These are phyloP conservation scores for Rubroboletus satanas DNA, from an alignment of 768 basidiomycete genomes.

Conservation along the genomic window DNA sequence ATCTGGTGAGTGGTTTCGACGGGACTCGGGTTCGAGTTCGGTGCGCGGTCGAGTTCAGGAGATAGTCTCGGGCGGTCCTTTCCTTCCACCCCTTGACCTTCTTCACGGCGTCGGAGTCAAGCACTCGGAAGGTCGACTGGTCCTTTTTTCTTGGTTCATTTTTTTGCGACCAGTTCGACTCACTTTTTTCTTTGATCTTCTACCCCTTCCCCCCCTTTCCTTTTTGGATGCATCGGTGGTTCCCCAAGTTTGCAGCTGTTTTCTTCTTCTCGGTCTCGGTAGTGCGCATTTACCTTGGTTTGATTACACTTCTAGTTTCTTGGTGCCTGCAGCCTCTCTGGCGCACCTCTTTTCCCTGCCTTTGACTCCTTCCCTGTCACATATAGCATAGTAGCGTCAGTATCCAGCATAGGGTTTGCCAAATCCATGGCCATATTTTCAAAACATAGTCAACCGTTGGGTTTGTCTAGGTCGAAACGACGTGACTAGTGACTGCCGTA, in stretches of 20 bases:
- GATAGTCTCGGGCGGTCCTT: neutral
- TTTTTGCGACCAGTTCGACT: neutral
- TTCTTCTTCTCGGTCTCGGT: neutral
- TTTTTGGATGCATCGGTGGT: neutral
- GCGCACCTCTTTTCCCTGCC: neutral
- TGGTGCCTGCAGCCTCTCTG: slow-evolving; percentile 1
- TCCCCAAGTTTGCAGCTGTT: neutral
- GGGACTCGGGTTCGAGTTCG: neutral
- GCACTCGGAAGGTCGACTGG: neutral
- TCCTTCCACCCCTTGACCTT: neutral
- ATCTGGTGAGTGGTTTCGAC: neutral
- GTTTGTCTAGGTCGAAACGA: too few species aligned
- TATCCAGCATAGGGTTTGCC: too few species aligned
- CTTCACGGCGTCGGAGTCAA: neutral
- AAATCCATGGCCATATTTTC: too few species aligned
- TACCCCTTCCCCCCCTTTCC: neutral
- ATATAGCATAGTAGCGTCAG: too few species aligned
- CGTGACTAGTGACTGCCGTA: too few species aligned
- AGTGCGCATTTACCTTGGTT: neutral
- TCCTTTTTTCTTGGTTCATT: neutral
- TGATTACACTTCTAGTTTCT: neutral
- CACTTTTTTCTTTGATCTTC: neutral
- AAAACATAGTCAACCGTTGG: too few species aligned
- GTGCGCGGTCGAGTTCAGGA: neutral
- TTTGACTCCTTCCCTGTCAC: neutral